phyloP scores from a whole-genome alignment of 2,329 filamentous ascomycete species.

The Exophiala mesophila region DNA sequence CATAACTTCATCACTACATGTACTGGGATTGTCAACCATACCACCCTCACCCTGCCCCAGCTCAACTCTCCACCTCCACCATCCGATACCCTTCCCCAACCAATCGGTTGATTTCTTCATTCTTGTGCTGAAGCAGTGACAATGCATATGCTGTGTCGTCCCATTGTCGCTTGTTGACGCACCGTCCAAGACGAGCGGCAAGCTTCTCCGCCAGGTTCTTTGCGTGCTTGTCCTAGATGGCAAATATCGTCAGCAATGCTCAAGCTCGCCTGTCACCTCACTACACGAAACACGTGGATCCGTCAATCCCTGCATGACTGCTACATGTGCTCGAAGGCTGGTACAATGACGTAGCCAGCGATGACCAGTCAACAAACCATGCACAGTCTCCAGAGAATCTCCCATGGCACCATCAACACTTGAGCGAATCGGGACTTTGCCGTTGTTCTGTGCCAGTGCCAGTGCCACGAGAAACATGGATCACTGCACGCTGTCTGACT shows the following conservation, averaged over 20 bases:
- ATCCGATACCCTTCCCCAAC: conserved; percentile 51
- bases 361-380: no score
- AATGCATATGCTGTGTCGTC: conserved; percentile 93
- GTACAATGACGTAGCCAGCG: no score
- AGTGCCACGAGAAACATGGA: not conserved
- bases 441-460: no score
- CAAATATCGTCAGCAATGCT: conserved; percentile 1
- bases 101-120: conserved; percentile 42
- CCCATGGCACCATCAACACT: no score
- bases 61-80: conserved; percentile 56
- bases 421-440: no score
- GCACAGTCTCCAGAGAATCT: no score
- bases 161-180: conserved; percentile 93
- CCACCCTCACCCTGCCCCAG: no score
- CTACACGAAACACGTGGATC: no score
- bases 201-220: conserved; percentile 91
- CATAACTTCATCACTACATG: no score
- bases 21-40: no score
- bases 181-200: conserved; percentile 75
- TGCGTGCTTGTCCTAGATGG: conserved; percentile 81
- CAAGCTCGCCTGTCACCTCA: not conserved
- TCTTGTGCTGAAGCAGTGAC: conserved; percentile 72
- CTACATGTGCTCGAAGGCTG: no score
- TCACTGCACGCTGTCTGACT: not conserved
- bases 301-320: no score